These are phyloP conservation scores for Tuber calosporum DNA, from an alignment of 495 filamentous ascomycete genomes.

Conservation along the genomic window DNA sequence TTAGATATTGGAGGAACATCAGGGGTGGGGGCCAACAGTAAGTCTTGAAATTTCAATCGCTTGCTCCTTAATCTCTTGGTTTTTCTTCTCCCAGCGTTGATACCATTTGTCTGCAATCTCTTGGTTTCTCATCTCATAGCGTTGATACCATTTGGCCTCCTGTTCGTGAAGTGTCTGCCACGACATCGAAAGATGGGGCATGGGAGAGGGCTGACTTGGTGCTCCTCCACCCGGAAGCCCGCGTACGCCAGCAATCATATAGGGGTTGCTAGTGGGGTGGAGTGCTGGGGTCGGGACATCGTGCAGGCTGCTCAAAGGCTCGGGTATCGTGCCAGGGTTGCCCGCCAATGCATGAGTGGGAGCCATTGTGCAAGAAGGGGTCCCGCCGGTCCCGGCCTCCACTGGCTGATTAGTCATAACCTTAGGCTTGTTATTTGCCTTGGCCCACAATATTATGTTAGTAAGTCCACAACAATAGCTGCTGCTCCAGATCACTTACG, in stretches of 20 bases:
- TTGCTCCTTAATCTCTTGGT: neutral
- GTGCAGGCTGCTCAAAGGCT: neutral
- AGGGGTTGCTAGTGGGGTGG: neutral
- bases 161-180: neutral
- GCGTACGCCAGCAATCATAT: neutral
- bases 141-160: neutral
- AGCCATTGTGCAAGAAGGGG: neutral
- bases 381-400: conserved; percentile 43
- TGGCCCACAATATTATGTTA: too few relatives aligned
- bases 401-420: too few relatives aligned
- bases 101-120: too few relatives aligned
- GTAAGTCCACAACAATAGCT: too few relatives aligned
- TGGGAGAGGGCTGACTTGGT: neutral
- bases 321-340: neutral
- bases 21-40: neutral
- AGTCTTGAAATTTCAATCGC: neutral
- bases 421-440: too few relatives aligned
- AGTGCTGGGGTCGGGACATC: neutral
- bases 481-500: too few relatives aligned
- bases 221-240: neutral
- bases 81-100: neutral
- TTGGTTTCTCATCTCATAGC: too few relatives aligned
- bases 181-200: neutral
- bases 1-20: neutral
- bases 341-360: neutral